Evolutionary conservation across 2,329 filamentous ascomycete genomes (phyloP).

Genomic region (Daldinia sp.): DNA sequence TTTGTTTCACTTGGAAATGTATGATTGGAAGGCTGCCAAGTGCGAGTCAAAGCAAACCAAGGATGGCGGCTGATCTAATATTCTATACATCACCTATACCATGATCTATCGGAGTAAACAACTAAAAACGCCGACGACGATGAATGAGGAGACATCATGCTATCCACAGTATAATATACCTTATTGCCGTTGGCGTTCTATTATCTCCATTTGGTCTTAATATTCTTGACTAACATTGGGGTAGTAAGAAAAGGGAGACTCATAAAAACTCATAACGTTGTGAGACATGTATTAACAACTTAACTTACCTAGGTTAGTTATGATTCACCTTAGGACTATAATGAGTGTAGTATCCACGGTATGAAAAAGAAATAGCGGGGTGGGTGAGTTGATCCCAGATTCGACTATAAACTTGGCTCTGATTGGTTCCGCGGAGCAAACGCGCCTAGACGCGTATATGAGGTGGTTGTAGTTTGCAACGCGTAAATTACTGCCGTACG

Average conservation of each 20-base stretch:
- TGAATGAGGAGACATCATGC: background rate
- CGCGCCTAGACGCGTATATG: constrained; percentile 38
- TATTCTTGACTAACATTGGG: background rate
- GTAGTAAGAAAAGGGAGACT: background rate
- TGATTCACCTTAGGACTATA: background rate
- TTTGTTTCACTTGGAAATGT: background rate
- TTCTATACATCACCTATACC: background rate
- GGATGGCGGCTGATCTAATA: background rate
- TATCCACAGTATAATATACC: background rate
- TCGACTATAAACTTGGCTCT: constrained; percentile 21
- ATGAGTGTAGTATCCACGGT: background rate
- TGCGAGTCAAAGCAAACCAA: background rate
- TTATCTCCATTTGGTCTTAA: background rate
- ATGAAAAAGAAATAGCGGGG: constrained; percentile 1
- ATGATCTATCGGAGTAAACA: too few species aligned
- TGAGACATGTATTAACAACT: background rate
- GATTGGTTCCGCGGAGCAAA: constrained; percentile 36
- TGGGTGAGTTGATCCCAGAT: constrained; percentile 14
- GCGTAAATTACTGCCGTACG: constrained; percentile 32
- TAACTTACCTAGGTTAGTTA: background rate
- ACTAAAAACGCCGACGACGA: background rate
- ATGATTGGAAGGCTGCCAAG: background rate
- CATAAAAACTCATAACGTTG: background rate
- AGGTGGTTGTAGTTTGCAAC: constrained; percentile 11
- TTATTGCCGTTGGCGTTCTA: background rate